Evolutionary conservation across 2,329 filamentous ascomycete species (phyloP).

Genomic region (Phialophora macrospora): DNA sequence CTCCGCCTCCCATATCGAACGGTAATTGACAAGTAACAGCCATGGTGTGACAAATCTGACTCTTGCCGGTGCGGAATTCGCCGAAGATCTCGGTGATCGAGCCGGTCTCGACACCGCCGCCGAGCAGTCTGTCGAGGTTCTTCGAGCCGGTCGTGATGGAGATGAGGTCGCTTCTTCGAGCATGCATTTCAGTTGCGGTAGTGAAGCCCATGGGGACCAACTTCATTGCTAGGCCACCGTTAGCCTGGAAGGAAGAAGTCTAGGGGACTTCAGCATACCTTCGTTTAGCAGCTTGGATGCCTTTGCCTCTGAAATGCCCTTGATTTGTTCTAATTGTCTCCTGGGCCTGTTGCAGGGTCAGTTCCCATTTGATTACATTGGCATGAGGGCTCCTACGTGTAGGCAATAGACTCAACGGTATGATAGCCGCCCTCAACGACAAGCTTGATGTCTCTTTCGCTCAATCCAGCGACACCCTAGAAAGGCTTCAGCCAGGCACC

Average conservation of each 20-base stretch:
- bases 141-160: constrained; percentile 98
- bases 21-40: constrained; percentile 97
- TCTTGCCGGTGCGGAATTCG: constrained; percentile 97
- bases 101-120: constrained; percentile 93
- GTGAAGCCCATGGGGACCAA: constrained; percentile 99
- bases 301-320: constrained; percentile 97
- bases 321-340: constrained; percentile 87
- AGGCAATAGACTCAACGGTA: constrained; percentile 94
- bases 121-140: constrained; percentile 91
- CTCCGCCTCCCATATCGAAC: constrained; percentile 98
- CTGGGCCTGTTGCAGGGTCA: constrained; percentile 56
- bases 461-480: constrained; percentile 86
- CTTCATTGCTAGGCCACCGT: constrained; percentile 71
- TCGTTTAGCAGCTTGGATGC: constrained; percentile 88
- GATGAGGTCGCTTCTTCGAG: constrained; percentile 92
- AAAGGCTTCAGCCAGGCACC: constrained; percentile 21
- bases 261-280: constrained; percentile 59
- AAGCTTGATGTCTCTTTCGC: constrained; percentile 93
- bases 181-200: constrained; percentile 98
- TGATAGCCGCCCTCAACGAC: constrained; percentile 91
- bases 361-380: background rate
- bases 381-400: constrained; percentile 66
- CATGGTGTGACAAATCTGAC: constrained; percentile 97
- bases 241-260: constrained; percentile 24
- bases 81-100: constrained; percentile 98